Conservation (phyloP, 2,329 filamentous ascomycete species). For the Dryadomyces sulphureus region DNA sequence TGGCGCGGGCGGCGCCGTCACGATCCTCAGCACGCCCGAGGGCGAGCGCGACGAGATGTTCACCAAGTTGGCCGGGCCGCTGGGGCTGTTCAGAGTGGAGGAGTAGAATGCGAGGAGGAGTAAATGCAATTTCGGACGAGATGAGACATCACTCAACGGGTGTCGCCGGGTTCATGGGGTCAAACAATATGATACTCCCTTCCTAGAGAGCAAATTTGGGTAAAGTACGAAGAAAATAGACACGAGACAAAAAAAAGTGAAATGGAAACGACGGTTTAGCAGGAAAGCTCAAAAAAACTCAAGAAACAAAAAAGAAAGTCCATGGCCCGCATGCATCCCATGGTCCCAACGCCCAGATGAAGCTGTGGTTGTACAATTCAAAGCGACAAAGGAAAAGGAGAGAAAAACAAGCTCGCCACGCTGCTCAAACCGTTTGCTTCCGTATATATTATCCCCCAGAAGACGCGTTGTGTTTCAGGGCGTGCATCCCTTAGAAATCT, state of each 20-base stretch:
- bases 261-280: background rate
- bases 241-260: background rate
- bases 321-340: slow-evolving; percentile 1
- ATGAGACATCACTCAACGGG: slow-evolving; percentile 6
- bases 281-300: background rate
- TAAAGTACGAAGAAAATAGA: background rate
- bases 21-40: slow-evolving; percentile 62
- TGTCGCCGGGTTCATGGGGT: background rate
- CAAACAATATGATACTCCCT: too few relatives aligned
- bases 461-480: too few relatives aligned
- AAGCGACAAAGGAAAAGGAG: background rate
- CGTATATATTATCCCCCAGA: too few relatives aligned
- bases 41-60: slow-evolving; percentile 89
- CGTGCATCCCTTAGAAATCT: slow-evolving; percentile 81
- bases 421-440: too few relatives aligned
- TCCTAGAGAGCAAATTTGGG: background rate
- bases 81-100: slow-evolving; percentile 31
- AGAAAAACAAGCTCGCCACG: background rate
- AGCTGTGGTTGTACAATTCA: slow-evolving; percentile 4
- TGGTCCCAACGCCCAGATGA: slow-evolving; percentile 9
- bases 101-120: too few relatives aligned
- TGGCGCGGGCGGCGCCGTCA: slow-evolving; percentile 83
- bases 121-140: too few relatives aligned
- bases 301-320: background rate
- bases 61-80: slow-evolving; percentile 49